Conservation (phyloP, 306 rosid genomes). For the Inga oerstediana region DNA sequence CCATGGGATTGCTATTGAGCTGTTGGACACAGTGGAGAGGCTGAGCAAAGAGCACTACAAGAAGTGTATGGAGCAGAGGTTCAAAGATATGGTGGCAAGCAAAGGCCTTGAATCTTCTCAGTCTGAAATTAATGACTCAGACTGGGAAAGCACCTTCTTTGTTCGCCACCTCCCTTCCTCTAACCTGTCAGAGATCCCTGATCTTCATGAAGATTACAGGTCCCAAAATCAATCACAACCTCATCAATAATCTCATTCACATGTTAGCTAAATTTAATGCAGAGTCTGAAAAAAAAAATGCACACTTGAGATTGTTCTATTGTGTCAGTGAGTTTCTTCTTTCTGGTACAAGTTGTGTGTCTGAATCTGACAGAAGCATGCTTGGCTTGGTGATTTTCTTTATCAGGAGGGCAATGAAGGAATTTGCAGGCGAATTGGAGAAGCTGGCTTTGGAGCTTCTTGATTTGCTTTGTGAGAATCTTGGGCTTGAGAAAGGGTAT, state of each 20-base stretch:
- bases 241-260: not conserved
- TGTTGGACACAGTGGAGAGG: conserved; percentile 85
- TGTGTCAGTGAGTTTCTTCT: not conserved
- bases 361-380: not conserved
- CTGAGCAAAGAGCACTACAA: conserved; percentile 88
- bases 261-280: not conserved
- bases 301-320: not conserved
- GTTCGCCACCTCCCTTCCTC: conserved; percentile 87
- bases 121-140: conserved; percentile 66
- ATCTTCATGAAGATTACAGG: conserved; percentile 74
- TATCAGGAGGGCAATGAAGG: conserved; percentile 73
- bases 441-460: conserved; percentile 78
- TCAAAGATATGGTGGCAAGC: conserved; percentile 75
- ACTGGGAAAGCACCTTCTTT: conserved; percentile 97
- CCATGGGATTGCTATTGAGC: conserved; percentile 79
- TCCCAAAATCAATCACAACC: not conserved
- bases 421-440: conserved; percentile 68
- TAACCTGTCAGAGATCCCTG: conserved; percentile 70
- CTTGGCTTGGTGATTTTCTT: not conserved
- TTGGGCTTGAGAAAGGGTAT: conserved; percentile 85
- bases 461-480: conserved; percentile 88
- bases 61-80: conserved; percentile 79
- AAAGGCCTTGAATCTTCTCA: conserved; percentile 68
- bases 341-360: not conserved
- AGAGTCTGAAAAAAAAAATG: not conserved